Conservation (phyloP, 169 alveolate species). For the Cryptosporidium viatorum region DNA sequence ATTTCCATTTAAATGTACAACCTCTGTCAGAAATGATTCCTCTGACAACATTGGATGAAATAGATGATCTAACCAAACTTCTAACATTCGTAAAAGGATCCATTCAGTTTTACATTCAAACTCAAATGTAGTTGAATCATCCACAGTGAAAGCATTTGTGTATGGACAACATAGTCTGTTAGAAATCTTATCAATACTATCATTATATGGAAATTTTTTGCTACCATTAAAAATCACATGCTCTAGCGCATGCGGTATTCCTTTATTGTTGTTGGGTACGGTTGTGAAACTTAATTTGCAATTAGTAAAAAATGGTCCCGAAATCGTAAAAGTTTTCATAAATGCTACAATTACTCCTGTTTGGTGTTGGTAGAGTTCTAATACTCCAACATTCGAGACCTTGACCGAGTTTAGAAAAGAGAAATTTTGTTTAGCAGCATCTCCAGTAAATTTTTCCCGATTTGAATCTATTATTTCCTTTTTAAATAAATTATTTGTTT, state of each 20-base stretch:
- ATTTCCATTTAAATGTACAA: conserved; percentile 46
- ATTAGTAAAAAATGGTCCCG: conserved; percentile 49
- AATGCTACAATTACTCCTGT: conserved; percentile 41
- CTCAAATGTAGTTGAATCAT: conserved; percentile 60
- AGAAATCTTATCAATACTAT: conserved; percentile 42
- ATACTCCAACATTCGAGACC: conserved; percentile 18
- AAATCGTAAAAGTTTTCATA: conserved; percentile 16
- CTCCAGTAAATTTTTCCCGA: not conserved
- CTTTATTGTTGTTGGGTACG: conserved; percentile 44
- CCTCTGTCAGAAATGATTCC: conserved; percentile 62
- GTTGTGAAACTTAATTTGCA: conserved; percentile 48
- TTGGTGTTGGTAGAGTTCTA: conserved; percentile 55
- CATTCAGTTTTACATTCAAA: conserved; percentile 38
- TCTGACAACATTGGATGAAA: conserved; percentile 30
- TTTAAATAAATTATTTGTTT: not conserved
- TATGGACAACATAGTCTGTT: conserved; percentile 39
- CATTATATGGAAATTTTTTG: conserved; percentile 50
- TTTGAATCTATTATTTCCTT: not conserved
- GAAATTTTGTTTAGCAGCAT: not conserved
- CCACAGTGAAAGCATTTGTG: conserved; percentile 50
- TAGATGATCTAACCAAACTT: conserved; percentile 61
- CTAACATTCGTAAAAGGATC: conserved; percentile 12
- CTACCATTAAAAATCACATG: conserved; percentile 59
- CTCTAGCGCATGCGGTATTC: conserved; percentile 74
- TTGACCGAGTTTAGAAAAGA: conserved; percentile 1